phyloP scores from a whole-genome alignment of 495 filamentous ascomycete species.

The Penicillium turbatum region DNA sequence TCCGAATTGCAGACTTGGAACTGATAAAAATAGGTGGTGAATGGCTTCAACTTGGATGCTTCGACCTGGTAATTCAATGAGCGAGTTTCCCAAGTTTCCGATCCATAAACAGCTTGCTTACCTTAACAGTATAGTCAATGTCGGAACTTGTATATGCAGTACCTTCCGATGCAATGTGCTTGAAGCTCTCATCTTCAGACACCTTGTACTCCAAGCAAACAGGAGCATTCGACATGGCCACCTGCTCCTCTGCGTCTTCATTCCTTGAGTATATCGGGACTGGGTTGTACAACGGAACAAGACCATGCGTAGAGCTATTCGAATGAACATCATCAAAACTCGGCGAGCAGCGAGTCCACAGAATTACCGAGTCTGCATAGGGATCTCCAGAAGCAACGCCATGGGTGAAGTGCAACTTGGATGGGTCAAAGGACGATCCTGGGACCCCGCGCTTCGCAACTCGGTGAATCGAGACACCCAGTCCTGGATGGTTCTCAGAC shows the following conservation, averaged over 20 bases:
- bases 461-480: slow-evolving; percentile 39
- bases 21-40: slow-evolving; percentile 55
- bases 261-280: background rate
- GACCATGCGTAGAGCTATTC: slow-evolving; percentile 52
- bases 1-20: slow-evolving; percentile 50
- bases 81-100: background rate
- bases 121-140: slow-evolving; percentile 67
- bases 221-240: background rate
- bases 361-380: slow-evolving; percentile 57
- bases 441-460: background rate
- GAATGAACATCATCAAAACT: slow-evolving; percentile 46
- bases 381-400: slow-evolving; percentile 69
- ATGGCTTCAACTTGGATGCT: slow-evolving; percentile 53
- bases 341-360: slow-evolving; percentile 66
- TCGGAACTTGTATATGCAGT: slow-evolving; percentile 59
- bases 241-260: background rate
- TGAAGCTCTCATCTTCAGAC: slow-evolving; percentile 25
- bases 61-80: slow-evolving; percentile 44
- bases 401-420: slow-evolving; percentile 59
- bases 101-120: slow-evolving; percentile 14
- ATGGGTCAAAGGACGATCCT: slow-evolving; percentile 36
- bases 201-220: slow-evolving; percentile 58
- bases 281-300: slow-evolving; percentile 51
- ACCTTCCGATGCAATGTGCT: slow-evolving; percentile 35
- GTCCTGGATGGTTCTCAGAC: slow-evolving; percentile 51